Conservation (phyloP, 2,329 filamentous ascomycete species). For the Beauveria pseudobassiana region DNA sequence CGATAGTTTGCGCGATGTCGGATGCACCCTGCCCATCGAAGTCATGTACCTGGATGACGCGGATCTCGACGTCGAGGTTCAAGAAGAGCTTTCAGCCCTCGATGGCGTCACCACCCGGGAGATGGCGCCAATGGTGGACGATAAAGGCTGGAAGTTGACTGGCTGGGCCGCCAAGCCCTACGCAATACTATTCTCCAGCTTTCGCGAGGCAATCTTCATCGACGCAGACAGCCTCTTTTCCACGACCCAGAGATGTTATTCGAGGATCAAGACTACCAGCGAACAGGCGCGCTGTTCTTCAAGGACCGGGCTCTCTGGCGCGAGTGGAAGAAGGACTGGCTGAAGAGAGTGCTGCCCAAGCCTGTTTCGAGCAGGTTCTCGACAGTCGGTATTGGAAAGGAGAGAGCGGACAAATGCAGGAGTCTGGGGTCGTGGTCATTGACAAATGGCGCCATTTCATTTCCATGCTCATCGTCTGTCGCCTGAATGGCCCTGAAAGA, state of each 20-base stretch:
- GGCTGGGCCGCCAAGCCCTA: constrained; percentile 1
- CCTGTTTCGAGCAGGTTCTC: background rate
- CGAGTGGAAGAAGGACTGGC: constrained; percentile 5
- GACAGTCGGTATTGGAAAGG: constrained; percentile 1
- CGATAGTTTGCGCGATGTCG: background rate
- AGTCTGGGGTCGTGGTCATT: constrained; percentile 1
- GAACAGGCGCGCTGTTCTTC: constrained; percentile 1
- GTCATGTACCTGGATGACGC: constrained; percentile 1
- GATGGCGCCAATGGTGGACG: constrained; percentile 4
- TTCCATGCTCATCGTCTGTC: constrained; percentile 2
- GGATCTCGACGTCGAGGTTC: background rate
- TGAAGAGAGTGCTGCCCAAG: background rate
- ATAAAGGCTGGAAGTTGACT: background rate
- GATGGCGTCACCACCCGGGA: background rate
- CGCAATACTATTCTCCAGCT: constrained; percentile 1
- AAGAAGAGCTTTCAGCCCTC: background rate
- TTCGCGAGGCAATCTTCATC: constrained; percentile 4
- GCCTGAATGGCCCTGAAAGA: constrained; percentile 6
- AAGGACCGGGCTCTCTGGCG: background rate
- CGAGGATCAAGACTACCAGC: background rate
- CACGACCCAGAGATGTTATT: background rate
- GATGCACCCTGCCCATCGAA: constrained; percentile 4
- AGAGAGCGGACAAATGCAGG: constrained; percentile 2
- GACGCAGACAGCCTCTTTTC: constrained; percentile 6
- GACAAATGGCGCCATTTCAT: constrained; percentile 7